A percentile compares a stretch with the other conserved stretches of the same genome.
Conservation (phyloP, 2,329 filamentous ascomycete species). For the Pseudogymnoascus sp. region DNA sequence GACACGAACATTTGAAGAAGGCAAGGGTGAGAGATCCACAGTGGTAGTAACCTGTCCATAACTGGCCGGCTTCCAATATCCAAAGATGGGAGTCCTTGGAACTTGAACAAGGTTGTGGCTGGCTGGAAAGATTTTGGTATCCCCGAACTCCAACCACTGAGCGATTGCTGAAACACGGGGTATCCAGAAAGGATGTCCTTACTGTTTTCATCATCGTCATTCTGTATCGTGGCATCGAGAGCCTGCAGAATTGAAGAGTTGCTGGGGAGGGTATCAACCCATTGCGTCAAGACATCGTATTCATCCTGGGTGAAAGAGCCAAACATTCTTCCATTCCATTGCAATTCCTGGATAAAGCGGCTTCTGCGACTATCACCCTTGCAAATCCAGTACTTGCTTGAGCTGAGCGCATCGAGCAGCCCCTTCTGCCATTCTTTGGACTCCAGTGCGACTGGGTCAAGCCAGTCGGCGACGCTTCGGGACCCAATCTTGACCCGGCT, state of each 20-base stretch:
- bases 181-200: conserved; percentile 14
- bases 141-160: background rate
- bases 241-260: conserved; percentile 14
- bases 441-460: conserved; percentile 30
- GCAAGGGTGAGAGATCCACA: conserved; percentile 34
- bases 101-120: background rate
- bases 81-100: conserved; percentile 4
- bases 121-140: background rate
- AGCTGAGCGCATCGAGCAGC: conserved; percentile 32
- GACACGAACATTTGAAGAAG: conserved; percentile 34
- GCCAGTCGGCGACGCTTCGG: conserved; percentile 35
- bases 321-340: conserved; percentile 44
- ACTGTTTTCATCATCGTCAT: conserved; percentile 9
- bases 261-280: conserved; percentile 34
- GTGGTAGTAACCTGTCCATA: conserved; percentile 27
- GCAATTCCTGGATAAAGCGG: conserved; percentile 36
- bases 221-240: conserved; percentile 19
- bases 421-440: conserved; percentile 29
- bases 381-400: conserved; percentile 36
- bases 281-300: conserved; percentile 30
- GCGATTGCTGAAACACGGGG: conserved; percentile 7
- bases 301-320: conserved; percentile 42
- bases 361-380: conserved; percentile 36
- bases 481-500: conserved; percentile 35
- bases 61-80: conserved; percentile 12